Evolutionary conservation across 2,329 filamentous ascomycete species (phyloP).

Genomic region (Parastagonospora avenae): DNA sequence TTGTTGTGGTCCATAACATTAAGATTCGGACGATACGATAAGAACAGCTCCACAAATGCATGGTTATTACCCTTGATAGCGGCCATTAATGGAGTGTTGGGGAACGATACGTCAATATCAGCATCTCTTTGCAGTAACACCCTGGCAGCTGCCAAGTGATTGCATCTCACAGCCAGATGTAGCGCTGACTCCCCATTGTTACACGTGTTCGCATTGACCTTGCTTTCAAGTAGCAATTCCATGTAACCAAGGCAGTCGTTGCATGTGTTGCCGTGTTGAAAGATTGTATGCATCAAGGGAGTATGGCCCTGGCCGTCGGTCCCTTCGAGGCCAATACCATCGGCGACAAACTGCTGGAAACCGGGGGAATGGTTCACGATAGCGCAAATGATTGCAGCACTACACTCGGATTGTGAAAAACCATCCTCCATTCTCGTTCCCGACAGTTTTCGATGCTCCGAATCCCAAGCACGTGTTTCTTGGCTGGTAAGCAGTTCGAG

Average conservation of each 20-base stretch:
- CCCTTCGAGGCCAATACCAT: not conserved
- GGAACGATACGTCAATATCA: not conserved
- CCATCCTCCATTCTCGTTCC: too few species aligned
- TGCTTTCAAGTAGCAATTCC: not conserved
- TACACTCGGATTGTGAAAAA: not conserved
- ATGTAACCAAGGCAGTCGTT: not conserved
- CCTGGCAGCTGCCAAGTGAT: not conserved
- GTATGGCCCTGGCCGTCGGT: not conserved
- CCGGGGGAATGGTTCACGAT: not conserved
- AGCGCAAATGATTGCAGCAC: not conserved
- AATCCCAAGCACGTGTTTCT: not conserved
- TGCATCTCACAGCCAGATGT: slow-evolving; percentile 1
- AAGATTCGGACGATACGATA: not conserved
- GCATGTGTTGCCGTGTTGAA: not conserved
- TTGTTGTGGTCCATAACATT: not conserved
- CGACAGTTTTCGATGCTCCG: not conserved
- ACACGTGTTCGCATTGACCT: not conserved
- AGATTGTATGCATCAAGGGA: not conserved
- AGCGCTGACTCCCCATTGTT: slow-evolving; percentile 1
- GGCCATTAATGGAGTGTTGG: not conserved
- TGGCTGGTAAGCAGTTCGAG: not conserved
- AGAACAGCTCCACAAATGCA: not conserved
- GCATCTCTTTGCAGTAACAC: slow-evolving; percentile 1
- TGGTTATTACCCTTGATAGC: not conserved
- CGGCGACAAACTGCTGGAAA: not conserved